Percentiles rank a stretch among this genome's conserved stretches.
These are phyloP conservation scores for Lactifluus rugatus DNA, from an alignment of 768 basidiomycete species.

Conservation along the genomic window DNA sequence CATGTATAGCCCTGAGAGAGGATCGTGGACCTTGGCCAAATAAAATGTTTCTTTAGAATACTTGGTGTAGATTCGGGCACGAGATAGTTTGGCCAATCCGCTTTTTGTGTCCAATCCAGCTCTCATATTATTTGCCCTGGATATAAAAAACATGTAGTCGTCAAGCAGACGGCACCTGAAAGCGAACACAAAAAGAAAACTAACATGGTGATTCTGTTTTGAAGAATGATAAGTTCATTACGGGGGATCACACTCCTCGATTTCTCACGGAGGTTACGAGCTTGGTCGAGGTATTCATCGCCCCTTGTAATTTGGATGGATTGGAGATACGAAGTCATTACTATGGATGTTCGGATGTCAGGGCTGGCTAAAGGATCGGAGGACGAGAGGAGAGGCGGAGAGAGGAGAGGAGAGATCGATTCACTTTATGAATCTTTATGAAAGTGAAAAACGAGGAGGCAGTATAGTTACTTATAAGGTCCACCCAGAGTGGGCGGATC, in stretches of 20 bases:
- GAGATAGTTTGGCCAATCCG: constrained; percentile 1
- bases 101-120: background rate
- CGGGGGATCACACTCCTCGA: constrained; percentile 6
- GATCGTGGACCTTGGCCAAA: constrained; percentile 1
- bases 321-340: constrained; percentile 1
- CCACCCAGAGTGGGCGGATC: background rate
- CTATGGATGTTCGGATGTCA: background rate
- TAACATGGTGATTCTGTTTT: constrained; percentile 4
- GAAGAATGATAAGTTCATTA: background rate
- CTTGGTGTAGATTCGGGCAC: constrained; percentile 2
- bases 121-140: constrained; percentile 11
- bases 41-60: constrained; percentile 1
- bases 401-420: background rate
- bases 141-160: background rate
- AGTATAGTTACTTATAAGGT: background rate
- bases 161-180: background rate
- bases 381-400: background rate
- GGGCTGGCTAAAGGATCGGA: background rate
- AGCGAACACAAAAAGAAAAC: background rate
- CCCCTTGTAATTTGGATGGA: constrained; percentile 4
- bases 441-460: background rate
- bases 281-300: constrained; percentile 7
- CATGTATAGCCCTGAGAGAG: background rate
- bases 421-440: background rate
- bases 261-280: constrained; percentile 6